These are phyloP conservation scores for Candida sithepensis DNA, from an alignment of 805 yeast species.

Conservation along the genomic window DNA sequence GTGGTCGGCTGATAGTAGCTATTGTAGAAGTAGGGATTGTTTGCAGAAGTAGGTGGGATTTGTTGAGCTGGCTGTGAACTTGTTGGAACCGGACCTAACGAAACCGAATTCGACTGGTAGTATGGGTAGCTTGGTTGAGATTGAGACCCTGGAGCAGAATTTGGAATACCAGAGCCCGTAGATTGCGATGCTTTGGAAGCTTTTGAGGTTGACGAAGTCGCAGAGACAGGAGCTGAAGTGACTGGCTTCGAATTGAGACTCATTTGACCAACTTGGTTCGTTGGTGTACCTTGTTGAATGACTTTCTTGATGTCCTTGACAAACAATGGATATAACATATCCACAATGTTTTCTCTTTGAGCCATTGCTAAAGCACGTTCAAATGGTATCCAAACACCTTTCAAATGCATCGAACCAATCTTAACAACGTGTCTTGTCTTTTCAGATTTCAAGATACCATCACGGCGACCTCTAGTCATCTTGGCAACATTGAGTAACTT, in stretches of 20 bases:
- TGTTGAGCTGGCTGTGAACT: conserved; percentile 6
- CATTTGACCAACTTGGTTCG: conserved; percentile 22
- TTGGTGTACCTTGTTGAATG: conserved; percentile 31
- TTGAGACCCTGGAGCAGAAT: conserved; percentile 5
- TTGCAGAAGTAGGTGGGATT: conserved; percentile 9
- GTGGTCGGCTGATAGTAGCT: conserved; percentile 12
- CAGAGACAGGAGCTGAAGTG: conserved; percentile 2
- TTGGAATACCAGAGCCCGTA: not conserved
- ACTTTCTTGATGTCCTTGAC: conserved; percentile 56
- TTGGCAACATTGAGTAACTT: conserved; percentile 63
- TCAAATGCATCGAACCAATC: conserved; percentile 68
- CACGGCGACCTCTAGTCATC: conserved; percentile 68
- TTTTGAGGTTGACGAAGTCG: not conserved
- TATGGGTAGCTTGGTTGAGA: conserved; percentile 13
- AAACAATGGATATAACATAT: conserved; percentile 49
- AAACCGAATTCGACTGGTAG: conserved; percentile 8
- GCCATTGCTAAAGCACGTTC: conserved; percentile 65
- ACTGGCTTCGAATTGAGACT: conserved; percentile 14
- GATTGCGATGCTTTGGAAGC: not conserved
- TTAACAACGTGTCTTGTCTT: conserved; percentile 63
- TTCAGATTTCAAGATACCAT: conserved; percentile 64
- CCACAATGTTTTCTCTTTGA: conserved; percentile 59
- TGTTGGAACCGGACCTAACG: not conserved
- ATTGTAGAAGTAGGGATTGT: conserved; percentile 10
- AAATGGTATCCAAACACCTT: conserved; percentile 72